Conservation (phyloP, 2,329 filamentous ascomycete genomes). For the Apiospora malaysiana region DNA sequence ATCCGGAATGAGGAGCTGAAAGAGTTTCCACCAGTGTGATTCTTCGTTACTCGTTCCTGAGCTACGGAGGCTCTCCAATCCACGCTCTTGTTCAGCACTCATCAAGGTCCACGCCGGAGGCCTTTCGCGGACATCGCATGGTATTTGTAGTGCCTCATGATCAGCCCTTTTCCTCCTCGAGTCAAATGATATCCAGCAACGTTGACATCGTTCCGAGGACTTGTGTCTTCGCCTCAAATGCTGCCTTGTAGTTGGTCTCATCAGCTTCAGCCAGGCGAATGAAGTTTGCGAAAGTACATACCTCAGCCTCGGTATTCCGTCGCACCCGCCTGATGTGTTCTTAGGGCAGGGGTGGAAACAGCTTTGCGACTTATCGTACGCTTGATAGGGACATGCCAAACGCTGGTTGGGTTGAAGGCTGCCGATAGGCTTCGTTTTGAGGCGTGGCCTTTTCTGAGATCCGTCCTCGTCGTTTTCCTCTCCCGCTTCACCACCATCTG, state of each 20-base stretch:
- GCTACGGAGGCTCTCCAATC: conserved; percentile 11
- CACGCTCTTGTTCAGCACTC: conserved; percentile 18
- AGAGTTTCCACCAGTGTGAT: conserved; percentile 25
- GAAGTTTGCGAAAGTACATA: not conserved
- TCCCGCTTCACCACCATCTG: not conserved
- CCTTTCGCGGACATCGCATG: not conserved
- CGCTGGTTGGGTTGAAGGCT: not conserved
- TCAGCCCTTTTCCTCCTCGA: not conserved
- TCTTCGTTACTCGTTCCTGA: not conserved
- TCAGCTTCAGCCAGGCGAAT: not conserved
- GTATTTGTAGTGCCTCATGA: not conserved
- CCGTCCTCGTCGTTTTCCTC: not conserved
- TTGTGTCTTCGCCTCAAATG: conserved; percentile 24
- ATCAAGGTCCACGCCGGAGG: conserved; percentile 21
- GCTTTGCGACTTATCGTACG: conserved; percentile 19
- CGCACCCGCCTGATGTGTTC: conserved; percentile 23
- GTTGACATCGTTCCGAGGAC: conserved; percentile 21
- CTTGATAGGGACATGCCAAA: conserved; percentile 26
- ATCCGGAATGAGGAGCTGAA: conserved; percentile 24
- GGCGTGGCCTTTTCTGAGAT: not conserved
- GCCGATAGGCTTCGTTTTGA: not conserved
- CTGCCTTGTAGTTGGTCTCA: conserved; percentile 7
- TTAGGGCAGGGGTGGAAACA: conserved; percentile 16
- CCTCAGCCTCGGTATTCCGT: conserved; percentile 22
- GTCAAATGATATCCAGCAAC: conserved; percentile 25